These are phyloP conservation scores for Neurospora tetrasperma DNA, from an alignment of 495 filamentous ascomycete species.

Conservation along the genomic window DNA sequence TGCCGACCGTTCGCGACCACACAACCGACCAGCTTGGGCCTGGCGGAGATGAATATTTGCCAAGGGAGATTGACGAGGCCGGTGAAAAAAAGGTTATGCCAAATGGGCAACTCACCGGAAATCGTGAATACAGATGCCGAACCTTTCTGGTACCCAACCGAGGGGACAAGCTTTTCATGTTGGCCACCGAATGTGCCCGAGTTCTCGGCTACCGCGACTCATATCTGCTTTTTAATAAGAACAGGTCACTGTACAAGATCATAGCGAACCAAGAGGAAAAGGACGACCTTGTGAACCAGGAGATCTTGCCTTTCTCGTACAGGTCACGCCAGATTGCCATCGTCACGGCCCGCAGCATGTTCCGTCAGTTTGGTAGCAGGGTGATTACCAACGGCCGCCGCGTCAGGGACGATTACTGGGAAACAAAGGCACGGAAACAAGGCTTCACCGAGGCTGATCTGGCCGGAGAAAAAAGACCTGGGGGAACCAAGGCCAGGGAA, in stretches of 20 bases:
- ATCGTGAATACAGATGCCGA: constrained; percentile 81
- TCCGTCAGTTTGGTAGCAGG: constrained; percentile 94
- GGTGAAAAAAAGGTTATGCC: constrained; percentile 88
- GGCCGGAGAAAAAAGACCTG: constrained; percentile 92
- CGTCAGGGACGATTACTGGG: constrained; percentile 98
- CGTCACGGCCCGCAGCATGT: constrained; percentile 98
- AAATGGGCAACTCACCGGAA: constrained; percentile 71
- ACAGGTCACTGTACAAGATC: constrained; percentile 93
- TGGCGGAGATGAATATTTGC: constrained; percentile 92
- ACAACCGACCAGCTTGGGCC: constrained; percentile 91
- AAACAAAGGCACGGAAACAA: constrained; percentile 91
- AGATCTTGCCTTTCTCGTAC: constrained; percentile 95
- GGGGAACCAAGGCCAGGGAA: constrained; percentile 79
- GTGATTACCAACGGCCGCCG: constrained; percentile 82
- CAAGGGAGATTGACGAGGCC: constrained; percentile 82
- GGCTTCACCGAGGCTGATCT: constrained; percentile 97
- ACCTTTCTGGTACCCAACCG: constrained; percentile 88
- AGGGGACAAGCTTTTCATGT: constrained; percentile 93
- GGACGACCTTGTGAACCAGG: constrained; percentile 89
- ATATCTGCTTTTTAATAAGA: constrained; percentile 98
- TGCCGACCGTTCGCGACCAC: constrained; percentile 93
- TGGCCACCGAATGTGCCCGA: constrained; percentile 93
- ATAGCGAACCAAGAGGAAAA: constrained; percentile 95
- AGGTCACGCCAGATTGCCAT: constrained; percentile 97
- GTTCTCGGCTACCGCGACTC: constrained; percentile 95